Evolutionary conservation across 768 basidiomycete species (phyloP), one percentile per base, ranked within the genome.

Genomic region (Trametes cinnabarina): DNA sequence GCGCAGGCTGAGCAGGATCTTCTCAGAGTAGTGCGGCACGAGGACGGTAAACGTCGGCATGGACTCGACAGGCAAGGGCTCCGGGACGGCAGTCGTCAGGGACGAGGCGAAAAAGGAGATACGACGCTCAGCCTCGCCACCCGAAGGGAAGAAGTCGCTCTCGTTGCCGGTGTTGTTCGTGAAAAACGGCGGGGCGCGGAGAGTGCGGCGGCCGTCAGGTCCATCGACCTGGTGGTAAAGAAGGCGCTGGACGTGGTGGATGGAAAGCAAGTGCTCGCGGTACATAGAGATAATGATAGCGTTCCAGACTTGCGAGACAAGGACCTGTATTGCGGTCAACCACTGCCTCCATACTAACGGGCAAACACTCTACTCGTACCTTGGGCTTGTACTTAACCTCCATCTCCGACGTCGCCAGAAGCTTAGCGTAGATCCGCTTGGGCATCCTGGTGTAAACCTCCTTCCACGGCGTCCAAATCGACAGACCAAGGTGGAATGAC

Each of bases 41-140:
- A 99, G 85, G 55, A 99, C 97, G n/a, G 97, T 99, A 76, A 98
- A 99, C 0, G 96, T 98, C 11, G 97, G 97, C 97, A 99, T 98
- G 20, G 95, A 91, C 68, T 98, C 96, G 55, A 99, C 88, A 12
- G 95, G 92, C 42, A 98, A 83, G 12, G 96, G 91, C 61, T 98
- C 95, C 17, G 97, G 96, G 47, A 98, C 83, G 15, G 94, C 86
- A 20, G 94, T 98, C 28, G 97, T 98, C 58, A 98, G 82, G 12
- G 96, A 98, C 22, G 95, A 95, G 2, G 97, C 94, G 69, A 99
- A 98, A 83, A 98, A 99, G 6, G 95, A 98, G 68, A 99, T 95
- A 51, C 97, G 88, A 62, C 97, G 88, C 72, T 98, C 94, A 14
- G 97, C 97, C 74, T 99, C 97, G 51, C 93, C 91, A 14, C 92